These are phyloP conservation scores for Leptomonas pyrrhocoris DNA, from an alignment of 208 protist species.

Conservation along the genomic window DNA sequence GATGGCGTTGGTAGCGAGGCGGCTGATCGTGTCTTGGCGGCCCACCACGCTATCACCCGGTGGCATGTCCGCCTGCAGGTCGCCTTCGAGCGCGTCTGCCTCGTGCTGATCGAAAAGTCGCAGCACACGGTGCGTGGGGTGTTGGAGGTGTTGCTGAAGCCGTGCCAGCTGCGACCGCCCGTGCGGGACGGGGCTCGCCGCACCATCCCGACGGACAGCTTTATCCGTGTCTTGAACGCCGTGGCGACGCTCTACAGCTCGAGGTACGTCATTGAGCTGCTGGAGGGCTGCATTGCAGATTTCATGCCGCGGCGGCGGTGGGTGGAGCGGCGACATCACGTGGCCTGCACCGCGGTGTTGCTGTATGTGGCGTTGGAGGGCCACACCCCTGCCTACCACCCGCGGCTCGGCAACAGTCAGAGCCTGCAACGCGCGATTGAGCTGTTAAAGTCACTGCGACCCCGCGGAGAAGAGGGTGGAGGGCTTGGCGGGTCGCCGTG, in stretches of 20 bases:
- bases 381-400: slow-evolving; percentile 55
- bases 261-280: slow-evolving; percentile 54
- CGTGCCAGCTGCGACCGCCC: slow-evolving; percentile 64
- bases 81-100: slow-evolving; percentile 76
- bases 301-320: slow-evolving; percentile 72
- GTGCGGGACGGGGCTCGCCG: slow-evolving; percentile 58
- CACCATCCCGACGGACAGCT: slow-evolving; percentile 63
- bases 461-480: neutral
- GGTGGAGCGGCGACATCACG: slow-evolving; percentile 67
- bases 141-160: slow-evolving; percentile 72
- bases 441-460: slow-evolving; percentile 32
- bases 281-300: slow-evolving; percentile 60
- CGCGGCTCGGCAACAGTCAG: slow-evolving; percentile 42
- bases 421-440: slow-evolving; percentile 35
- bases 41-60: slow-evolving; percentile 46
- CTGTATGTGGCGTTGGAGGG: slow-evolving; percentile 80
- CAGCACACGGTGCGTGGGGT: slow-evolving; percentile 70
- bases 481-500: slow-evolving; percentile 4
- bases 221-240: slow-evolving; percentile 73
- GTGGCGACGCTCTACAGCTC: slow-evolving; percentile 57
- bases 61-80: slow-evolving; percentile 72
- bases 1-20: neutral
- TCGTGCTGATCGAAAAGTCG: slow-evolving; percentile 64
- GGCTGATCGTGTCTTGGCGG: slow-evolving; percentile 16
- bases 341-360: slow-evolving; percentile 66